Conservation (phyloP, 1,284 basidiomycete genomes). For the Testicularia cyperi region DNA sequence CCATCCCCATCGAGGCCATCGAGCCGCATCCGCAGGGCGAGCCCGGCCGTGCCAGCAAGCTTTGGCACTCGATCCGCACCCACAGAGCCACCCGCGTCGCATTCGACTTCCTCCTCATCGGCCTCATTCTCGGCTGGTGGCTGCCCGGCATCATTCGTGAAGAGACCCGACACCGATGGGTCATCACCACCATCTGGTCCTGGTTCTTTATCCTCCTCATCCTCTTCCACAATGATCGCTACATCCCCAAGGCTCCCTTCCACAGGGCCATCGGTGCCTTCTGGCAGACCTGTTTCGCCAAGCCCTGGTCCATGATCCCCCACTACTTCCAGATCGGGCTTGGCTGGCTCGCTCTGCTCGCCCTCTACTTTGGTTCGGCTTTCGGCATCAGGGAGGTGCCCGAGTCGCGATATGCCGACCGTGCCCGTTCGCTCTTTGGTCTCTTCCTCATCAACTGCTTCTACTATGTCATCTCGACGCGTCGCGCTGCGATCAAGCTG, state of each 20-base stretch:
- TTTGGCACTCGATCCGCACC: conserved; percentile 26
- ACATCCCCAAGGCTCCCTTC: conserved; percentile 49
- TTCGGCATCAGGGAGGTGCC: conserved; percentile 46
- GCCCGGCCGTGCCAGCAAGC: conserved; percentile 27
- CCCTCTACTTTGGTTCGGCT: conserved; percentile 46
- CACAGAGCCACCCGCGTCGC: conserved; percentile 28
- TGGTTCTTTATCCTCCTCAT: conserved; percentile 56
- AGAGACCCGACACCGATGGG: conserved; percentile 41
- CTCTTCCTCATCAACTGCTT: conserved; percentile 48
- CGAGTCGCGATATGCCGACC: conserved; percentile 38
- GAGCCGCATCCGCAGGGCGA: conserved; percentile 39
- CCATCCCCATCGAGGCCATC: conserved; percentile 22
- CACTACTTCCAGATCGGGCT: conserved; percentile 33
- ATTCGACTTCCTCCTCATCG: conserved; percentile 29
- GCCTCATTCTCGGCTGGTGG: conserved; percentile 42
- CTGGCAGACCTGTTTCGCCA: conserved; percentile 32
- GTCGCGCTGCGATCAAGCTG: conserved; percentile 41
- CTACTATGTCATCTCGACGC: conserved; percentile 40
- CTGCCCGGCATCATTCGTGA: conserved; percentile 38
- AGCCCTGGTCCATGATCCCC: conserved; percentile 47
- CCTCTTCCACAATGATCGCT: conserved; percentile 53
- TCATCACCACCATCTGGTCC: conserved; percentile 43
- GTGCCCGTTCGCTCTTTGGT: conserved; percentile 49
- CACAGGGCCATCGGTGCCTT: conserved; percentile 23
- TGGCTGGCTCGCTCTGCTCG: conserved; percentile 47